These are phyloP conservation scores for Pseudogymnoascus sp. DNA, from an alignment of 2,329 filamentous ascomycete species.

Conservation along the genomic window DNA sequence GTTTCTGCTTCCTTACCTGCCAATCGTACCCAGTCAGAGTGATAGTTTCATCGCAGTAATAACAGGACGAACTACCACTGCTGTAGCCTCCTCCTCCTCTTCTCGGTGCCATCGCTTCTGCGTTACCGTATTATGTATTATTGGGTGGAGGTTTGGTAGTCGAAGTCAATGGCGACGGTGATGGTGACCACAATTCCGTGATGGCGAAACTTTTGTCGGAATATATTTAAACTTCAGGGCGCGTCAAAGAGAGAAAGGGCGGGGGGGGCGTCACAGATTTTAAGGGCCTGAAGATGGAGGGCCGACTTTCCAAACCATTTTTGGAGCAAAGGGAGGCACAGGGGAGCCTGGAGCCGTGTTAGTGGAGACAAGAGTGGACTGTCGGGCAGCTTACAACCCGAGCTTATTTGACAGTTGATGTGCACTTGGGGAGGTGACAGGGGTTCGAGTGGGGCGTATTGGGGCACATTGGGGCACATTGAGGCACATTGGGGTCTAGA, in stretches of 20 bases:
- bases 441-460: too few relatives aligned
- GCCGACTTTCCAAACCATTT: too few relatives aligned
- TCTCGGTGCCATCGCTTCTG: background rate
- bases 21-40: background rate
- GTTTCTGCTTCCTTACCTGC: background rate
- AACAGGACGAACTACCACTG: background rate
- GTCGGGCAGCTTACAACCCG: background rate
- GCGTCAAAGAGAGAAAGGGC: background rate
- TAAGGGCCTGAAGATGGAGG: background rate
- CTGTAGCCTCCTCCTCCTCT: background rate
- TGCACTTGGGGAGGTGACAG: background rate
- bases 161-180: background rate
- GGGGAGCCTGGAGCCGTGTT: background rate
- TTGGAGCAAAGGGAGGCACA: background rate
- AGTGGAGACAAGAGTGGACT: background rate
- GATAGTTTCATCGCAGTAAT: background rate
- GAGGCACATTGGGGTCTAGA: background rate
- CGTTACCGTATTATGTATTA: background rate
- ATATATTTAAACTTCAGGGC: background rate
- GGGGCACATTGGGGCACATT: too few relatives aligned
- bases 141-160: background rate
- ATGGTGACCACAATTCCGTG: background rate
- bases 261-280: background rate
- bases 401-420: constrained; percentile 6
- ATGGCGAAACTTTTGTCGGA: background rate